phyloP scores from a whole-genome alignment of 805 yeast species.

The Kodamaea hsintzibuensis region DNA sequence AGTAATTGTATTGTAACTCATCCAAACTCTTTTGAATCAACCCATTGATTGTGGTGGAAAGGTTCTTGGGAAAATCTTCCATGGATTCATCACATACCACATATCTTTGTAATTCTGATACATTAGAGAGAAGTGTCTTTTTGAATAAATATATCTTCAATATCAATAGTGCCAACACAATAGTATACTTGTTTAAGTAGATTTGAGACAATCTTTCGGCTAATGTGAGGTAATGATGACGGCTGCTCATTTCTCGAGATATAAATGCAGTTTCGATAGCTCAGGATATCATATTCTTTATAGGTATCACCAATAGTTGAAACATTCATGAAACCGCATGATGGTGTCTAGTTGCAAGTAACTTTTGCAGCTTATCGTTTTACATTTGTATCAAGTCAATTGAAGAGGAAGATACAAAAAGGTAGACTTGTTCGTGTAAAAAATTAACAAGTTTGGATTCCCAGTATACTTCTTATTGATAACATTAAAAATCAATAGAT shows the following conservation, averaged over 20 bases:
- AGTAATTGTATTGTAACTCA: conserved; percentile 48
- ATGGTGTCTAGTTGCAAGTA: neutral
- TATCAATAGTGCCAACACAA: conserved; percentile 54
- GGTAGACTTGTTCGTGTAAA: no score
- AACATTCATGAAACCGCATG: conserved; percentile 1
- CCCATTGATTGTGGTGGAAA: conserved; percentile 55
- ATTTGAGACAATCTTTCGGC: conserved; percentile 60
- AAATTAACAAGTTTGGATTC: no score
- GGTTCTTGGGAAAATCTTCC: conserved; percentile 54
- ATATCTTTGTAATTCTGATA: conserved; percentile 37
- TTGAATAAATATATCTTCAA: conserved; percentile 63
- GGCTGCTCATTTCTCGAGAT: neutral
- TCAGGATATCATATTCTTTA: neutral
- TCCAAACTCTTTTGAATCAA: conserved; percentile 49
- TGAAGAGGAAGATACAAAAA: no score
- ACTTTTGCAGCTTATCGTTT: neutral
- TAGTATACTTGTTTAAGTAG: conserved; percentile 65
- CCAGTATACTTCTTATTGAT: no score
- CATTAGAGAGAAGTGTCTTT: conserved; percentile 42
- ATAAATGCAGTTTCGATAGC: neutral
- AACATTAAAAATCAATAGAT: no score
- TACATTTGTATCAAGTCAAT: neutral
- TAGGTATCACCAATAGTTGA: neutral
- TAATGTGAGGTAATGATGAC: conserved; percentile 42
- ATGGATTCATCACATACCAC: conserved; percentile 36